A percentile compares a stretch with the other conserved stretches of the same genome.
These are phyloP conservation scores for Yamadazyma tumulicola DNA, from an alignment of 805 yeast species.

Conservation along the genomic window DNA sequence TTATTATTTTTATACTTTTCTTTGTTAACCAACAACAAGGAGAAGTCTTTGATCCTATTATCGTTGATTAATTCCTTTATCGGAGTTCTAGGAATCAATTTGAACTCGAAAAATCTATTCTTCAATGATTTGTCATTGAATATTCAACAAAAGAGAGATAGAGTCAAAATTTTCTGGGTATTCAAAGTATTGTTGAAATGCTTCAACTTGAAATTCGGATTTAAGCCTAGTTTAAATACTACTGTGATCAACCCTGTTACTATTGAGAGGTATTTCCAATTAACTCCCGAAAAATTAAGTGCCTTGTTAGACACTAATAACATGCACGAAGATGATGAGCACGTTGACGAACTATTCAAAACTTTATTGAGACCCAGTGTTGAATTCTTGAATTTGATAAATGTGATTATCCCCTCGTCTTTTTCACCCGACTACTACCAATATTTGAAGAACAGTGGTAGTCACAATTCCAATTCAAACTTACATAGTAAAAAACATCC, in stretches of 20 bases:
- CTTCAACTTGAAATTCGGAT: slow-evolving; percentile 42
- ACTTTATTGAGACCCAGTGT: slow-evolving; percentile 39
- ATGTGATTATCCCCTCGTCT: slow-evolving; percentile 44
- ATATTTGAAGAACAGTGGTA: slow-evolving; percentile 27
- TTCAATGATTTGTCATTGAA: slow-evolving; percentile 46
- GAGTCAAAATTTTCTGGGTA: slow-evolving; percentile 47
- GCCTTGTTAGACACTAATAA: slow-evolving; percentile 20
- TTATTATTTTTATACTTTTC: slow-evolving; percentile 48
- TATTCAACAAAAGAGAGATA: slow-evolving; percentile 32
- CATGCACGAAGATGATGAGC: slow-evolving; percentile 16
- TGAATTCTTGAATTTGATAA: slow-evolving; percentile 41
- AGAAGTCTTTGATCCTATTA: slow-evolving; percentile 34
- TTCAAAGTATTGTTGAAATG: slow-evolving; percentile 40
- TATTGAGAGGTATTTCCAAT: slow-evolving; percentile 40
- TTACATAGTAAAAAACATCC: slow-evolving; percentile 18
- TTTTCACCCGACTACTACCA: slow-evolving; percentile 45
- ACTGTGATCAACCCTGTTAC: slow-evolving; percentile 47
- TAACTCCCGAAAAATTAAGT: slow-evolving; percentile 42
- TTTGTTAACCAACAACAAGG: slow-evolving; percentile 40
- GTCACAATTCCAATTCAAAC: slow-evolving; percentile 13
- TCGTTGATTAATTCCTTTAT: slow-evolving; percentile 41
- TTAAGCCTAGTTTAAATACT: slow-evolving; percentile 43
- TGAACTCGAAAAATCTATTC: slow-evolving; percentile 37
- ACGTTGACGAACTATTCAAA: slow-evolving; percentile 30
- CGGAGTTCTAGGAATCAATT: slow-evolving; percentile 41